Percentiles rank a stretch among this genome's conserved stretches.
Conservation (phyloP, 1,284 basidiomycete species). For the Fomitopsis palustris region DNA sequence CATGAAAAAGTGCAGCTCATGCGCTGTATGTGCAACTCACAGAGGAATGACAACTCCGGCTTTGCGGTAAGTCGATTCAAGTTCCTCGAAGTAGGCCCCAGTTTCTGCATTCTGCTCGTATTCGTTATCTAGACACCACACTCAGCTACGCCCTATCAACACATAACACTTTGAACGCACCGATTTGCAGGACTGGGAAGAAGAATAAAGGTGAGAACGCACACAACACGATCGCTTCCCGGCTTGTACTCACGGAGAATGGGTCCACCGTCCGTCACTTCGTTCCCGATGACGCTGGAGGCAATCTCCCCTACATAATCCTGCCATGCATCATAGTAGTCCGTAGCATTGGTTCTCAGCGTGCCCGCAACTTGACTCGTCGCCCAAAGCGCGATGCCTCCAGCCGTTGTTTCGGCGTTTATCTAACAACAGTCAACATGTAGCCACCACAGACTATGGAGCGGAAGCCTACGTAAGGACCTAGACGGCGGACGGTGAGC, state of each 20-base stretch:
- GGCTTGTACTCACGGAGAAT: constrained; percentile 65
- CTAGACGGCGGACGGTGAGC: constrained; percentile 5
- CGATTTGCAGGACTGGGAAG: constrained; percentile 58
- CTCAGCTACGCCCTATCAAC: background rate
- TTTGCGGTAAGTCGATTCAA: constrained; percentile 52
- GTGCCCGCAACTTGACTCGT: constrained; percentile 63
- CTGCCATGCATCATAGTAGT: constrained; percentile 67
- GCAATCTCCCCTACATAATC: constrained; percentile 68
- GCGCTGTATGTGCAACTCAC: constrained; percentile 11
- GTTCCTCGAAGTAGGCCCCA: constrained; percentile 64
- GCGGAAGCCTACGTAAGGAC: constrained; percentile 21
- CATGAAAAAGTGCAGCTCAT: background rate
- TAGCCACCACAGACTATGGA: background rate
- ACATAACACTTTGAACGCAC: constrained; percentile 31
- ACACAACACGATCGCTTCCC: too few relatives aligned
- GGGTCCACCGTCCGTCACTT: constrained; percentile 68
- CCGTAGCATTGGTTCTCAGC: constrained; percentile 66
- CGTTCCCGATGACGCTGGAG: constrained; percentile 55
- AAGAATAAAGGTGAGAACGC: too few relatives aligned
- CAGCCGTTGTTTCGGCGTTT: constrained; percentile 79
- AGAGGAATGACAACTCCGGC: constrained; percentile 65
- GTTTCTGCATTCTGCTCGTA: constrained; percentile 48
- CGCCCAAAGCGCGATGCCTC: constrained; percentile 78
- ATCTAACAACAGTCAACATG: constrained; percentile 42
- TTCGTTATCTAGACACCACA: constrained; percentile 61